Evolutionary conservation across 192 early-diverging fungal species (phyloP).

Genomic region (Phlyctochytrium arcticum): DNA sequence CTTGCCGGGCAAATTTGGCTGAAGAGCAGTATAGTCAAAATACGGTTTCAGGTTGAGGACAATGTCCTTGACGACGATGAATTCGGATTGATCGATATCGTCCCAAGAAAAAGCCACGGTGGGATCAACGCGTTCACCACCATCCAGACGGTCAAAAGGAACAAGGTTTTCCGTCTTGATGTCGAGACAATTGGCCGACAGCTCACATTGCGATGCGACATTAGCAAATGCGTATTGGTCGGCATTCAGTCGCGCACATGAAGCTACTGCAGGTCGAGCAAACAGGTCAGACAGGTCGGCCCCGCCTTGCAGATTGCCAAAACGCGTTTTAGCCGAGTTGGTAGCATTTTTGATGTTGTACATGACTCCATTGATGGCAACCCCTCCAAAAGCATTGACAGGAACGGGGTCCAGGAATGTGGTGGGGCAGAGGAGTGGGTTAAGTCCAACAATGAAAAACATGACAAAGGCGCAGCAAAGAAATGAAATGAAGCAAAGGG

Average conservation of each 20-base stretch:
- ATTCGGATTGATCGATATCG: slow-evolving; percentile 10
- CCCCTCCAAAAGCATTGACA: not conserved
- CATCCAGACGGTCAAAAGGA: slow-evolving; percentile 27
- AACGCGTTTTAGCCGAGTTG: not conserved
- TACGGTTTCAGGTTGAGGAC: slow-evolving; percentile 27
- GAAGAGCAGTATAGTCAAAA: slow-evolving; percentile 3
- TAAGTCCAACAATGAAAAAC: slow-evolving; percentile 35
- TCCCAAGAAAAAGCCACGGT: slow-evolving; percentile 22
- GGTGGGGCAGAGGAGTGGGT: slow-evolving; percentile 30
- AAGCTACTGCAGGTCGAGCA: not conserved
- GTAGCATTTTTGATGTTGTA: slow-evolving; percentile 1
- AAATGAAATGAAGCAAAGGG: slow-evolving; percentile 32
- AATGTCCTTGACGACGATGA: slow-evolving; percentile 10
- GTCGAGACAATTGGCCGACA: not conserved
- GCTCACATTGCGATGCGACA: slow-evolving; percentile 11
- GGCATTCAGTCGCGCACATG: not conserved
- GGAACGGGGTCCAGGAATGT: not conserved
- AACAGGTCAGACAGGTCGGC: slow-evolving; percentile 18
- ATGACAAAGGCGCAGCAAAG: slow-evolving; percentile 25
- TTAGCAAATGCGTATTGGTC: slow-evolving; percentile 18
- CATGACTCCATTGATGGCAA: slow-evolving; percentile 13
- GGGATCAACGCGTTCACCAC: slow-evolving; percentile 10
- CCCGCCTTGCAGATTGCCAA: no score
- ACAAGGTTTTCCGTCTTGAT: not conserved
- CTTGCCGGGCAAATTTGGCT: not conserved